phyloP scores from a whole-genome alignment of 805 yeast species.

The Candida taoyuanica region DNA sequence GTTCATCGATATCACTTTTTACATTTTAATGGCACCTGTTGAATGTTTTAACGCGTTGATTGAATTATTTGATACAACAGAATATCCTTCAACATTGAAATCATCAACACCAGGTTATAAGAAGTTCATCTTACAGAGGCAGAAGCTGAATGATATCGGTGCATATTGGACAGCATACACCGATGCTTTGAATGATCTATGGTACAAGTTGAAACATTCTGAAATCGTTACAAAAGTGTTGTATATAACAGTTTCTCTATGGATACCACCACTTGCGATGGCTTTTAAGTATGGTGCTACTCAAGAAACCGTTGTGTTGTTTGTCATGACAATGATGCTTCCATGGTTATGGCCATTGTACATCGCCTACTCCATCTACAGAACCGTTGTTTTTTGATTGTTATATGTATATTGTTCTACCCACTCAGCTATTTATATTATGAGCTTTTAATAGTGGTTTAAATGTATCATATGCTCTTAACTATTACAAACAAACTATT shows the following conservation, averaged over 20 bases:
- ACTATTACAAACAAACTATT: no score
- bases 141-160: not conserved
- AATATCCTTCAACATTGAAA: constrained; percentile 3
- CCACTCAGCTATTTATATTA: no score
- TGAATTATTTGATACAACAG: constrained; percentile 7
- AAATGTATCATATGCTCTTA: no score
- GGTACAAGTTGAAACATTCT: not conserved
- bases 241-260: not conserved
- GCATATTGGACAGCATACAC: not conserved
- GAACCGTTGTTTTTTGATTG: no score
- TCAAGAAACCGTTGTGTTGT: not conserved
- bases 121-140: no score
- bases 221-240: not conserved
- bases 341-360: not conserved
- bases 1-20: constrained; percentile 5
- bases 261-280: not conserved
- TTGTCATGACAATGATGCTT: not conserved
- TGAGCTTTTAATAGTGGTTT: no score
- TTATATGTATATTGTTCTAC: no score
- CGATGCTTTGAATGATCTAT: not conserved
- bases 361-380: no score
- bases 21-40: constrained; percentile 4
- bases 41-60: not conserved
- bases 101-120: not conserved
- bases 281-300: not conserved